Conservation (phyloP, 129 eudicot genomes). For the Rutidosis leptorrhynchoides region DNA sequence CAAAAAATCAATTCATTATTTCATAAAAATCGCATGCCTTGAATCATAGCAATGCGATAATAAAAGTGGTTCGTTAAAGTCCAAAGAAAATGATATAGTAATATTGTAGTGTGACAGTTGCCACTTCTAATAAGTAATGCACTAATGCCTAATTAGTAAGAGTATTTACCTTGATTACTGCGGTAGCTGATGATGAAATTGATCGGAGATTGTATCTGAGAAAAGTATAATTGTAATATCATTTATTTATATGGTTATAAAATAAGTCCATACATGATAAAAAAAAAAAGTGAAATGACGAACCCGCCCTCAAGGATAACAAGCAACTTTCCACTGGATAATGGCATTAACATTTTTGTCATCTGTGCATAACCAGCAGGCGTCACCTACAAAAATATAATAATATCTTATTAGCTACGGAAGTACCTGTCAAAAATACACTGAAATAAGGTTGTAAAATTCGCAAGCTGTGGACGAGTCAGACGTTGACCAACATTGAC, state of each 20-base stretch:
- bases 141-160: neutral
- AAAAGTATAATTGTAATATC: slow-evolving; percentile 17
- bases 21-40: neutral
- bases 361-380: slow-evolving; percentile 94
- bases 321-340: slow-evolving; percentile 83
- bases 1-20: neutral
- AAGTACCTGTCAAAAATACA: neutral
- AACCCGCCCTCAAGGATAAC: slow-evolving; percentile 99
- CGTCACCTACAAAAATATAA: slow-evolving; percentile 64
- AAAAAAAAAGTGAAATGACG: slow-evolving; percentile 24
- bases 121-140: slow-evolving; percentile 2
- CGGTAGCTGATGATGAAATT: slow-evolving; percentile 94
- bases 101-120: neutral
- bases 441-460: slow-evolving; percentile 6
- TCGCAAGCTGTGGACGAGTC: too few relatives aligned
- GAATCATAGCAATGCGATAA: neutral
- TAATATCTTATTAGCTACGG: slow-evolving; percentile 10
- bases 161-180: slow-evolving; percentile 75
- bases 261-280: neutral
- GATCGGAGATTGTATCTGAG: slow-evolving; percentile 96
- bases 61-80: neutral
- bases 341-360: slow-evolving; percentile 73
- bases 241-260: neutral
- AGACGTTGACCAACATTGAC: too few relatives aligned
- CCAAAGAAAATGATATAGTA: slow-evolving; percentile 2